Evolutionary conservation across 805 yeast species (phyloP).

Genomic region (Metschnikowia henanensis): DNA sequence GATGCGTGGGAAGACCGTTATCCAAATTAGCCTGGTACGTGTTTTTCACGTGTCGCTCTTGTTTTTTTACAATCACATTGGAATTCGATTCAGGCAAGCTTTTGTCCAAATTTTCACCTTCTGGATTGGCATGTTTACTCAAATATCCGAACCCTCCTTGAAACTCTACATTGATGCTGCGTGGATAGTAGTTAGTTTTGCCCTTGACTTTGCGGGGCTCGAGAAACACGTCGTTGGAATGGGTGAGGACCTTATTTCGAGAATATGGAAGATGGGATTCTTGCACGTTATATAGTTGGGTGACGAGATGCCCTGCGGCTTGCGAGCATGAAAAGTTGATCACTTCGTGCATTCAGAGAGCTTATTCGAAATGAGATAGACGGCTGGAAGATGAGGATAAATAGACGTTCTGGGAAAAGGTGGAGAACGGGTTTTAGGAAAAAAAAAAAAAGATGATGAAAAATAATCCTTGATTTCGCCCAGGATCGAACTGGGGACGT

Average conservation of each 20-base stretch:
- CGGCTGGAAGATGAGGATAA: background rate
- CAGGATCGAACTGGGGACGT: constrained; percentile 29
- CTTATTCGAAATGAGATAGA: too few relatives aligned
- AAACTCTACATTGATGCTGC: constrained; percentile 81
- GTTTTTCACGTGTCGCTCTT: constrained; percentile 44
- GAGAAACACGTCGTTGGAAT: constrained; percentile 43
- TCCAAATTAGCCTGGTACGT: constrained; percentile 69
- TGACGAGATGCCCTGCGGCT: constrained; percentile 66
- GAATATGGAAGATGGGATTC: constrained; percentile 63
- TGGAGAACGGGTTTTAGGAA: background rate
- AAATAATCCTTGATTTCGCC: constrained; percentile 21
- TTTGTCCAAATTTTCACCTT: constrained; percentile 13
- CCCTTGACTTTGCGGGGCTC: constrained; percentile 22
- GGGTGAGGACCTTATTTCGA: constrained; percentile 44
- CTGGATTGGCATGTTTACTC: constrained; percentile 51
- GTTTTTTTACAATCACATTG: constrained; percentile 31
- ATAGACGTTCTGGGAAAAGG: too few relatives aligned
- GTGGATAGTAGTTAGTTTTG: constrained; percentile 64
- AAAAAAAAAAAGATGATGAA: background rate
- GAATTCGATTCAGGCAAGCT: background rate
- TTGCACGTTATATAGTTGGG: constrained; percentile 82
- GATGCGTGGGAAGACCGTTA: constrained; percentile 30
- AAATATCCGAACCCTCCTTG: constrained; percentile 75
- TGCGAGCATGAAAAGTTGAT: constrained; percentile 75
- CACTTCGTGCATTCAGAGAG: constrained; percentile 52